Evolutionary conservation across 306 rosid species (phyloP).

Genomic region (Glycine latifolia): DNA sequence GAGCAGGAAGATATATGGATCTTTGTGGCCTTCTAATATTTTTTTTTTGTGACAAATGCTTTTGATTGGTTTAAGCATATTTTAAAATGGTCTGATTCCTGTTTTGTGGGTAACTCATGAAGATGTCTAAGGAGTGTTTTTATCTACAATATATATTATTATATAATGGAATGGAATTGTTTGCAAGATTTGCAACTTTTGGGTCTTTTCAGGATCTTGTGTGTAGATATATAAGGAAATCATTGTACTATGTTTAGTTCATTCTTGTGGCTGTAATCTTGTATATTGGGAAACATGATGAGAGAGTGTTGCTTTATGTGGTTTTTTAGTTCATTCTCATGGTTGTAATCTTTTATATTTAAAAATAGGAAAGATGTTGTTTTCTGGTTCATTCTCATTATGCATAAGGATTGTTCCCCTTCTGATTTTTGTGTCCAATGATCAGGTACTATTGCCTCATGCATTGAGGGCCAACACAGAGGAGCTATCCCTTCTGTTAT

Average conservation of each 20-base stretch:
- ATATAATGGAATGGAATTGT: not conserved
- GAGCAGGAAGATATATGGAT: not conserved
- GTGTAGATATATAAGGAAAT: not conserved
- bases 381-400: not conserved
- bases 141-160: not conserved
- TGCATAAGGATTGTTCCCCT: not conserved
- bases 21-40: not conserved
- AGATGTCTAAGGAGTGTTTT: not conserved
- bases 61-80: not conserved
- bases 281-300: not conserved
- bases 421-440: conserved; percentile 47
- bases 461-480: conserved; percentile 48
- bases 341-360: not conserved
- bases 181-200: not conserved
- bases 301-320: not conserved
- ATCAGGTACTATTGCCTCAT: conserved; percentile 53
- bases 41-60: not conserved
- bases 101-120: not conserved
- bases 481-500: conserved; percentile 67
- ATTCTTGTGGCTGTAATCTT: not conserved
- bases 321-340: conserved; percentile 5
- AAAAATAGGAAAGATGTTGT: not conserved
- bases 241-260: not conserved
- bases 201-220: not conserved
- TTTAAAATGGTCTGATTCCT: not conserved